phyloP scores from a whole-genome alignment of 1,139 yeast genomes.

The Yamadazyma dendronema region DNA sequence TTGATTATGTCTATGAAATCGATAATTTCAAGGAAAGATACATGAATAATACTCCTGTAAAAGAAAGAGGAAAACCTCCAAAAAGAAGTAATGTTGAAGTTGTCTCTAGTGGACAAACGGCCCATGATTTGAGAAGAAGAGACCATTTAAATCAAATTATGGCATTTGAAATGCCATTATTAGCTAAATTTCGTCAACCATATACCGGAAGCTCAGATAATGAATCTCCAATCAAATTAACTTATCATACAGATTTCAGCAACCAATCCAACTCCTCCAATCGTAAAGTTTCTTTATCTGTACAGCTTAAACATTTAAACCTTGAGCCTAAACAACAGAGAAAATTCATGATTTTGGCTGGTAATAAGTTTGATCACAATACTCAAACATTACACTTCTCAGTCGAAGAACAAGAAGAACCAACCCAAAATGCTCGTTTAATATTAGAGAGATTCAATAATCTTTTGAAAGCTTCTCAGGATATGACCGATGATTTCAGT shows the following conservation, averaged over 20 bases:
- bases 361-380: conserved; percentile 67
- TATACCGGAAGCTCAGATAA: conserved; percentile 45
- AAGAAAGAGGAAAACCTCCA: conserved; percentile 40
- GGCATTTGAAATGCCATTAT: conserved; percentile 88
- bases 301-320: conserved; percentile 53
- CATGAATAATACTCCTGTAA: conserved; percentile 45
- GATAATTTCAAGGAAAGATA: conserved; percentile 46
- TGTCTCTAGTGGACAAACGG: conserved; percentile 34
- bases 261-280: conserved; percentile 68
- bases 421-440: conserved; percentile 82
- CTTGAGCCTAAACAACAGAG: conserved; percentile 56
- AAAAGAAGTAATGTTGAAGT: conserved; percentile 41
- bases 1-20: conserved; percentile 44
- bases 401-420: conserved; percentile 62
- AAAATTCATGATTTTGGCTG: conserved; percentile 78
- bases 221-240: conserved; percentile 61
- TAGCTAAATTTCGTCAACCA: conserved; percentile 69
- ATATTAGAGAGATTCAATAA: conserved; percentile 62
- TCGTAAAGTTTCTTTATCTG: conserved; percentile 63
- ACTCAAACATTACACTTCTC: conserved; percentile 62
- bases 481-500: conserved; percentile 57
- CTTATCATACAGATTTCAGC: conserved; percentile 71
- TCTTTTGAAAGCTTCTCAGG: conserved; percentile 66
- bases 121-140: conserved; percentile 36
- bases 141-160: conserved; percentile 69